Evolutionary conservation across 2,329 filamentous ascomycete genomes (phyloP).

Genomic region (Fusarium mexicanum): DNA sequence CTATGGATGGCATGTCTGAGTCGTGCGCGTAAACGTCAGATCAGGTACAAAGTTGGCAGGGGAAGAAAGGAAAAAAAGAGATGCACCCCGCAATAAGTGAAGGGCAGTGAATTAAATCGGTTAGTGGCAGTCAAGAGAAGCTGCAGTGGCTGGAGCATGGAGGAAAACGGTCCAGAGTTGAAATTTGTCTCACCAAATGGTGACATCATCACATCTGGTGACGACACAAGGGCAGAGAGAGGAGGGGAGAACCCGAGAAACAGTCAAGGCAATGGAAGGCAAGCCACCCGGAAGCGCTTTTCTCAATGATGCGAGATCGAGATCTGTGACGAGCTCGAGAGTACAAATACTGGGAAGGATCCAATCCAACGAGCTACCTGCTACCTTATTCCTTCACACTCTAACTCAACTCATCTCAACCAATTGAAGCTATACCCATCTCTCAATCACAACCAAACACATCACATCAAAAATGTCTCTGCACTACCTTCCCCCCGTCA

Average conservation of each 20-base stretch:
- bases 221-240: conserved; percentile 44
- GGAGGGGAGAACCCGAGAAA: conserved; percentile 5
- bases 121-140: neutral
- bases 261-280: conserved; percentile 23
- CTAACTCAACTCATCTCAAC: neutral
- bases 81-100: conserved; percentile 13
- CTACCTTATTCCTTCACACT: neutral
- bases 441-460: neutral
- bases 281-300: conserved; percentile 27
- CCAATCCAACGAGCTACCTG: neutral
- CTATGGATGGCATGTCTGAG: neutral
- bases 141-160: neutral
- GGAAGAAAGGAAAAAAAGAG: neutral
- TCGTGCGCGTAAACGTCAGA: conserved; percentile 24
- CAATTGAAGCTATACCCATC: conserved; percentile 28
- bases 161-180: neutral
- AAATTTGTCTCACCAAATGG: conserved; percentile 44
- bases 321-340: conserved; percentile 33
- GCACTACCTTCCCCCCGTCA: conserved; percentile 78
- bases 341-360: conserved; percentile 42
- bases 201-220: conserved; percentile 55
- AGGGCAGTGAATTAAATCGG: neutral
- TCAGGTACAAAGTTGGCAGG: conserved; percentile 33
- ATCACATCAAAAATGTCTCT: conserved; percentile 65
- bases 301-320: conserved; percentile 39